Evolutionary conservation across 306 rosid species (phyloP), one percentile per base, ranked within the genome.

Genomic region (Mimosa bimucronata): DNA sequence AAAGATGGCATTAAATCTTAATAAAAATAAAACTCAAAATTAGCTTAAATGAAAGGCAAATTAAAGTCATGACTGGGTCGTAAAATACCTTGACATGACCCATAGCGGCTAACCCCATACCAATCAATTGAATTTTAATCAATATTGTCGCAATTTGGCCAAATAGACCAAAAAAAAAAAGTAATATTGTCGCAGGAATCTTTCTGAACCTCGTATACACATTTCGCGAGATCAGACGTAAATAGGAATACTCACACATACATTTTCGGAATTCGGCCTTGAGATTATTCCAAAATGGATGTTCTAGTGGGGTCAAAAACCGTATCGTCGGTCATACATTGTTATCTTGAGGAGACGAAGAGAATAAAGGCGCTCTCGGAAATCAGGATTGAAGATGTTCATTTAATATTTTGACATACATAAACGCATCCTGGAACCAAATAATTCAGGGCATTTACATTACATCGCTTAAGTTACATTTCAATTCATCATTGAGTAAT

Each of bases 401-500:
- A 55, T 21, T 55, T 21, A 55, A 55, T 55, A n/a, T 55, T 21
- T 55, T 3, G 9, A 23, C 62, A 21, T 18, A 52, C 0, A 40
- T 40, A 67, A 67, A 67, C 19, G 73, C 73, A 13, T 21, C 50
- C 30, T 40, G 30, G 3, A 9, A 6, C 55, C 37, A 23, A 82
- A 77, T 26, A 57, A 71, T 68, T 69, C 73, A 74, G 73, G 65
- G 44, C 74, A 77, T 66, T 85, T 82, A 86, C 84, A 79, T 75
- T 76, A 79, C 81, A 83, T 74, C 50, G 83, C 80, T 73, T 82
- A 74, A 80, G 90, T 80, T 86, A 82, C 88, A 67, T 67, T 66
- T 40, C 52, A 86, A 75, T 81, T 85, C 88, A 85, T 73, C 72
- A 85, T 82, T 41, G 86, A 85, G 80, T 84, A 91, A 85, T 82